Conservation (phyloP, 148 eudicot species). For the Cornus florida region DNA sequence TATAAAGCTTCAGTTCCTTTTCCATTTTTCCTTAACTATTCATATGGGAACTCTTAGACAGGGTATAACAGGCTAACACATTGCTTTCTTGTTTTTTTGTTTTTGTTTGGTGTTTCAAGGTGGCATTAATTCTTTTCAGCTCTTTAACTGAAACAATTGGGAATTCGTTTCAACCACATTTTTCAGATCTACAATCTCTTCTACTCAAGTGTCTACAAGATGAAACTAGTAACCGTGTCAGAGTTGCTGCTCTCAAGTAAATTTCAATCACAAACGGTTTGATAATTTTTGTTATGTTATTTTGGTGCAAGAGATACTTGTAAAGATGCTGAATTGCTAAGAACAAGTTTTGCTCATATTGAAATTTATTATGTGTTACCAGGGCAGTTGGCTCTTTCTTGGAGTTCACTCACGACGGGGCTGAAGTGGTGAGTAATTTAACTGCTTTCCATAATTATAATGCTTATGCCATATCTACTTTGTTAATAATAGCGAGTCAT, state of each 20-base stretch:
- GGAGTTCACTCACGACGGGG: conserved; percentile 85
- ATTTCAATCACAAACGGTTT: conserved; percentile 12
- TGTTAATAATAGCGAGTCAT: neutral
- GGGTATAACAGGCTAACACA: conserved; percentile 22
- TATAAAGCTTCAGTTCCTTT: neutral
- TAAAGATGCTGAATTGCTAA: conserved; percentile 3
- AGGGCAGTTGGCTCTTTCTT: conserved; percentile 98
- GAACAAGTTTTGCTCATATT: conserved; percentile 3
- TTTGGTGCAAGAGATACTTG: neutral
- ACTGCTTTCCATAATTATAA: conserved; percentile 5
- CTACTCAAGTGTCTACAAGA: conserved; percentile 84
- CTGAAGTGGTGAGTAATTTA: conserved; percentile 70
- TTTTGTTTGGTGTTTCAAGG: conserved; percentile 41
- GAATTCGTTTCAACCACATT: conserved; percentile 79
- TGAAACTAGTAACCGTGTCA: conserved; percentile 85
- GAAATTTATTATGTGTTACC: conserved; percentile 24
- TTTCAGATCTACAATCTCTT: conserved; percentile 76
- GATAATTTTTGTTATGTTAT: neutral
- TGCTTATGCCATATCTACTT: neutral
- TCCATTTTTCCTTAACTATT: neutral
- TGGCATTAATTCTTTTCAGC: conserved; percentile 92
- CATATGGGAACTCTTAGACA: neutral
- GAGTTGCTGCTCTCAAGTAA: conserved; percentile 98
- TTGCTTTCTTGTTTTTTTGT: conserved; percentile 1
- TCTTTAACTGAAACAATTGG: conserved; percentile 96